A percentile compares a stretch with the other conserved stretches of the same genome.
Evolutionary conservation across 805 yeast species (phyloP).

Genomic region (Dipodascus albidus): DNA sequence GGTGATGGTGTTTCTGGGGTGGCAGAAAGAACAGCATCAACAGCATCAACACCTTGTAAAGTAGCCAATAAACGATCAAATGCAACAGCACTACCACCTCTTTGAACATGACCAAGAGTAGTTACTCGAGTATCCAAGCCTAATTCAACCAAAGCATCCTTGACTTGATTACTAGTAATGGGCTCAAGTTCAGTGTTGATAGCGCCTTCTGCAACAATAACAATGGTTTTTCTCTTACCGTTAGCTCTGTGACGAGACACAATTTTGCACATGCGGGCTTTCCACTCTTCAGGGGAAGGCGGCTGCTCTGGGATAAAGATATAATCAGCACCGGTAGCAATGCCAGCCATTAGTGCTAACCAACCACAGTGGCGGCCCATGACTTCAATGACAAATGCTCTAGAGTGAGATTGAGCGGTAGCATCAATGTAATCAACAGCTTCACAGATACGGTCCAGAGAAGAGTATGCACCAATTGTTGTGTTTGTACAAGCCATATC

Average conservation of each 20-base stretch:
- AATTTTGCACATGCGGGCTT: conserved; percentile 61
- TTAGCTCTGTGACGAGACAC: conserved; percentile 68
- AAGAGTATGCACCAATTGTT: conserved; percentile 93
- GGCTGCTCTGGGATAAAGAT: conserved; percentile 94
- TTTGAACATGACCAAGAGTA: conserved; percentile 92
- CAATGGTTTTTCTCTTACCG: conserved; percentile 91
- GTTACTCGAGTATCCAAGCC: conserved; percentile 94
- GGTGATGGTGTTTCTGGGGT: conserved; percentile 93
- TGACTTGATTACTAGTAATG: conserved; percentile 70
- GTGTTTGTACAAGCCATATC: conserved; percentile 97
- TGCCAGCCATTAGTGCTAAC: conserved; percentile 96
- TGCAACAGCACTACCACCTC: conserved; percentile 98
- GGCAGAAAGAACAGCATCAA: conserved; percentile 76
- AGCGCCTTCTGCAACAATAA: conserved; percentile 98
- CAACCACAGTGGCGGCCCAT: conserved; percentile 99
- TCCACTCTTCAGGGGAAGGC: conserved; percentile 64
- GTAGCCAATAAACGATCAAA: conserved; percentile 87
- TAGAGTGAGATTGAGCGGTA: conserved; percentile 91
- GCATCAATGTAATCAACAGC: conserved; percentile 95
- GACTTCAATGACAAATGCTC: conserved; percentile 96
- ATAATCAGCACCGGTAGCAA: conserved; percentile 92
- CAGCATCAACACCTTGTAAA: conserved; percentile 95
- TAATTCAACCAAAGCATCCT: conserved; percentile 67
- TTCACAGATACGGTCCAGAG: conserved; percentile 85
- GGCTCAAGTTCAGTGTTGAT: conserved; percentile 71